Evolutionary conservation across 192 early-diverging fungal genomes (phyloP), one percentile per base, ranked within the genome.

Genomic region (Rhizophagus prolifer): DNA sequence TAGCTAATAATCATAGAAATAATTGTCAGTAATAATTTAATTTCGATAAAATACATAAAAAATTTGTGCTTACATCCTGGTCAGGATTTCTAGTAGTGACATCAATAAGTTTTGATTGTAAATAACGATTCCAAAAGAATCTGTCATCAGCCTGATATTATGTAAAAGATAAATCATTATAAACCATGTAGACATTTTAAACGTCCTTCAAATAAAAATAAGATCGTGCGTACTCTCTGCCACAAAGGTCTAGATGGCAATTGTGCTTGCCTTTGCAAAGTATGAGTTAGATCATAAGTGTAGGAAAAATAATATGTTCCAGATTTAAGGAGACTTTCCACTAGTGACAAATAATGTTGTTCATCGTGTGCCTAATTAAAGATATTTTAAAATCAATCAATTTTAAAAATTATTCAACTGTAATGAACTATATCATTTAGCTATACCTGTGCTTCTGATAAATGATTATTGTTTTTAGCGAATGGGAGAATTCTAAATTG

Each of bases 41-140:
- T 21, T 16, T 28, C 6, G 16, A 34, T 10, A 34, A 31, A 38
- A 67, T 9, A 76, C 50, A 5, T 23, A 9, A 21, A 50, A 21
- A 25, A 28, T 21, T 58, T 61, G 26, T 46, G 14, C 78, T 76
- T 79, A 84, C 83, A 68, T 82, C 85, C 23, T 86, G 79, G 41
- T 86, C 84, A 26, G 82, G 75, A 58, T 83, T 77, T 23, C 75
- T 77, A 25, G 70, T 23, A 5, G 86, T 81, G 36, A 87, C 65
- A 8, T 93, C 85, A 72, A 94, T 95, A 34, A 97, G 83, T 64
- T 90, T 86, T 68, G 88, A 79, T 36, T 88, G 82, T 25, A 95
- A 81, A 60, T 89, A 86, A 34, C 82, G 85, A 85, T 98, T 99
- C 94, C 92, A 99, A 81, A 96, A 98, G 83, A 98, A 99, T 64